phyloP scores from a whole-genome alignment of 306 rosid genomes.

The Cicer arietinum region DNA sequence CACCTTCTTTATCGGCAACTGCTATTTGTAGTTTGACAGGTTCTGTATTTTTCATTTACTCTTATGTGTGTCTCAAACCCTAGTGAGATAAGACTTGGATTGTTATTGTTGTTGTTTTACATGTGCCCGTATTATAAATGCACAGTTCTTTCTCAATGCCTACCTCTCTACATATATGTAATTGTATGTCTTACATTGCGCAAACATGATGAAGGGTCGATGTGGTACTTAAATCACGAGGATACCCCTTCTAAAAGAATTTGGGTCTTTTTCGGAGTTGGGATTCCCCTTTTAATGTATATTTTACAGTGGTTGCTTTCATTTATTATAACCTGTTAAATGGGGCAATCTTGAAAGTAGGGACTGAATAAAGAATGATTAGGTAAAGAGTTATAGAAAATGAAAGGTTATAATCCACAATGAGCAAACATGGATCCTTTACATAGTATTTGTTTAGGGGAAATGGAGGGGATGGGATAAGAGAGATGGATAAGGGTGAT shows the following conservation, averaged over 20 bases:
- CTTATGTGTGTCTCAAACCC: not conserved
- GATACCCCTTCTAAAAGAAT: constrained; percentile 1
- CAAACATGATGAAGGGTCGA: constrained; percentile 2
- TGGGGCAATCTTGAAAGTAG: not conserved
- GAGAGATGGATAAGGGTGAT: not conserved
- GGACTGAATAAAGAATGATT: not conserved
- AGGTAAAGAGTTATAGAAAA: constrained; percentile 15
- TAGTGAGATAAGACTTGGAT: constrained; percentile 8
- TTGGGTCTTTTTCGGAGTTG: not conserved
- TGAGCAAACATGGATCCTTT: not conserved
- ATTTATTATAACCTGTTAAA: not conserved
- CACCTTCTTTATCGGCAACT: not conserved
- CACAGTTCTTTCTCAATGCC: constrained; percentile 1
- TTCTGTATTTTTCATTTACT: constrained; percentile 10
- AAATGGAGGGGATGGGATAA: not conserved
- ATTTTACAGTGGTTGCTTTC: not conserved
- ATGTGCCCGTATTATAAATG: not conserved
- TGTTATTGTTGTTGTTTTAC: not conserved
- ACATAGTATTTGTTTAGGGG: not conserved
- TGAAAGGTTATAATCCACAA: constrained; percentile 8
- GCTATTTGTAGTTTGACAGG: constrained; percentile 11
- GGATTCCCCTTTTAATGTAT: not conserved
- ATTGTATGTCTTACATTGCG: not conserved
- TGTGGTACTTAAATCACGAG: not conserved
- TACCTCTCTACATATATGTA: not conserved